Conservation (phyloP, 805 yeast species). For the Kodamaea neixiangensis region DNA sequence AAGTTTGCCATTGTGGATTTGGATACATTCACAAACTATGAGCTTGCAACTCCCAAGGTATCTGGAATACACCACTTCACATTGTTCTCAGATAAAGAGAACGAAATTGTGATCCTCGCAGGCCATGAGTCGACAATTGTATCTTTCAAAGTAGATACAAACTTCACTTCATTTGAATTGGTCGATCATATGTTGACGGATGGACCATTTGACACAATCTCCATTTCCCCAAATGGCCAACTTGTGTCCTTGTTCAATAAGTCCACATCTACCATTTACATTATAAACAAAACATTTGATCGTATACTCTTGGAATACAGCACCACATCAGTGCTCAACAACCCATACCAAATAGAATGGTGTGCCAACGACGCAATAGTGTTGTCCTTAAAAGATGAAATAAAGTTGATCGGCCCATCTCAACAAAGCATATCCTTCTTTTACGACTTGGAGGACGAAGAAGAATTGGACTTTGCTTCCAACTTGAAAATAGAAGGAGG, state of each 20-base stretch:
- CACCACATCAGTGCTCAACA: constrained; percentile 30
- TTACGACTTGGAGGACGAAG: constrained; percentile 37
- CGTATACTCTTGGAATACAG: constrained; percentile 46
- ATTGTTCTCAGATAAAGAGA: constrained; percentile 13
- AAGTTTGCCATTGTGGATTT: constrained; percentile 40
- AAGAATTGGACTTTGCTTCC: constrained; percentile 29
- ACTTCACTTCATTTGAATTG: constrained; percentile 24
- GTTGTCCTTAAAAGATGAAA: constrained; percentile 59
- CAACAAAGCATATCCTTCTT: constrained; percentile 53
- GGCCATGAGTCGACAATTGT: constrained; percentile 31
- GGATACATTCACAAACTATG: constrained; percentile 37
- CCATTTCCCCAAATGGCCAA: constrained; percentile 56
- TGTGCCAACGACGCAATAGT: constrained; percentile 84
- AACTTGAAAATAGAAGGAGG: constrained; percentile 15
- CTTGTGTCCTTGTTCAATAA: constrained; percentile 51
- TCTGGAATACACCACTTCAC: constrained; percentile 25
- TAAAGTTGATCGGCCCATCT: constrained; percentile 72
- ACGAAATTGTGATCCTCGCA: constrained; percentile 23
- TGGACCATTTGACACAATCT: constrained; percentile 48
- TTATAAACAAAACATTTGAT: constrained; percentile 50
- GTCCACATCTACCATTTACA: constrained; percentile 44
- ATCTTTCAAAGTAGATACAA: constrained; percentile 26
- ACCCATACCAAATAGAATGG: constrained; percentile 66
- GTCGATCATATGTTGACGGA: constrained; percentile 44
- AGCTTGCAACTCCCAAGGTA: constrained; percentile 28